Evolutionary conservation across 257 asterid genomes (phyloP).

Genomic region (Forsythia viridissima): DNA sequence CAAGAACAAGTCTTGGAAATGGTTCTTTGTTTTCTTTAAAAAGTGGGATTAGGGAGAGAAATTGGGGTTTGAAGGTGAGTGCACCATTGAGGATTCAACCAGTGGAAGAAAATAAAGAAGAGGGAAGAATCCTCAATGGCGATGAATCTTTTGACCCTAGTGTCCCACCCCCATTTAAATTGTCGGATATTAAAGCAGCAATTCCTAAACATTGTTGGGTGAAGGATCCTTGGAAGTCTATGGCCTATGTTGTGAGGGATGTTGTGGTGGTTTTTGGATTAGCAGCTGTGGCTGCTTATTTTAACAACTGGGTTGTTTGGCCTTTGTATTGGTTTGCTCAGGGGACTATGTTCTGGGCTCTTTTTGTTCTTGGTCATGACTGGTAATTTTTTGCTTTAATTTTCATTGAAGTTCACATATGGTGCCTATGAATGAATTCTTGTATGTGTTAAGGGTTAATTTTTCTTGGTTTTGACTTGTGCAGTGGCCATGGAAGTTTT

Average conservation of each 20-base stretch:
- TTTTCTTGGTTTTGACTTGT: conserved; percentile 18
- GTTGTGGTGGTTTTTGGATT: conserved; percentile 72
- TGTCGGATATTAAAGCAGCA: conserved; percentile 74
- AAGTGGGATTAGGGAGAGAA: conserved; percentile 40
- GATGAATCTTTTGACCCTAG: conserved; percentile 63
- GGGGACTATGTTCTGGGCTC: conserved; percentile 97
- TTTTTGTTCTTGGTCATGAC: conserved; percentile 98
- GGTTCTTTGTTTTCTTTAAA: conserved; percentile 26
- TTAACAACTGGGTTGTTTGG: conserved; percentile 85
- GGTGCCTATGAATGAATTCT: background rate
- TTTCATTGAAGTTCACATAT: conserved; percentile 1
- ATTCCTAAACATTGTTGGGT: conserved; percentile 99
- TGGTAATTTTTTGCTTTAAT: conserved; percentile 45
- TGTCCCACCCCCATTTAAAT: conserved; percentile 79
- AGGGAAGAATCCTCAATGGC: background rate
- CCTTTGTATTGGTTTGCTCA: conserved; percentile 98
- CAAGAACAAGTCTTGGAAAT: conserved; percentile 30
- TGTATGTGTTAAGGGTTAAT: background rate
- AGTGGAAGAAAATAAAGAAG: conserved; percentile 35
- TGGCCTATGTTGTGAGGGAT: conserved; percentile 88
- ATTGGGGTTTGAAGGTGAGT: conserved; percentile 78
- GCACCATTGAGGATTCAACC: conserved; percentile 58
- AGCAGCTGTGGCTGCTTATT: conserved; percentile 83
- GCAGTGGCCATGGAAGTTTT: conserved; percentile 99
- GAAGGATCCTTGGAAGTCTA: conserved; percentile 82